Base-by-base conservation (phyloP, 2,329 filamentous ascomycete genomes). In the Aureobasidium sp. region DNA sequence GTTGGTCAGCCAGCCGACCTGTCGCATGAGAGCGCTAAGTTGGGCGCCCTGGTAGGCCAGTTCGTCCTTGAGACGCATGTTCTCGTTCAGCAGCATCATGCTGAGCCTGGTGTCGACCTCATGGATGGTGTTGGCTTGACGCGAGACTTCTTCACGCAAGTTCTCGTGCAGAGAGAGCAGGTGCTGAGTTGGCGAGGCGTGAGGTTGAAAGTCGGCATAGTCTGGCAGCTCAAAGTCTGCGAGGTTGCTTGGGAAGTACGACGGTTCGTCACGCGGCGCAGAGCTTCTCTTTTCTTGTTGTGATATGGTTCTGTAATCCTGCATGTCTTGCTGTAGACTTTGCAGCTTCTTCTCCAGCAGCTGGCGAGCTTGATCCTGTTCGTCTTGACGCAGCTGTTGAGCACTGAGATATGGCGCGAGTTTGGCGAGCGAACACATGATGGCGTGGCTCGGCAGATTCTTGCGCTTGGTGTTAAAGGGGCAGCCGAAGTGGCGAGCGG, bases 71-170 rank as follows among this genome's bases (percentile, higher is more conserved):
- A 82, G 78, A 3, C 84, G 81, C 36, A 86, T 76, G 51, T 79
- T 84, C 69, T 87, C 84, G 67, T 85, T 87, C 74, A 86, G 79
- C 44, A 84, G 80, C 63, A 83, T 80, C 82, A 87, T 84, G 70
- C 78, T 84, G 41, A 82, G 80, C 39, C 83, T 80, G 51, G 81
- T 83, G 65, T 87, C 84, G 45, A 86, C 76, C 62, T 86, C 83
- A 3, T 79, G 78, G 11, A 87, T 75, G 2, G 81, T 80, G 57
- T 79, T 77, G 15, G 79, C 78, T 31, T 85, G 75, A 53, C 82
- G 81, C 20, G 74, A 74, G 53, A 86, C 79, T 69, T 86, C 84
- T 48, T 84, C 82, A 14, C 84, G 81, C 20, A 87, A 76, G 25
- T 79, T 80, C 67, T 86, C 84, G 68, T 86, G 83, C 55, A 86